Conservation (phyloP, 352 stramenopile species). For the Phytopythium chamaehyphon region DNA sequence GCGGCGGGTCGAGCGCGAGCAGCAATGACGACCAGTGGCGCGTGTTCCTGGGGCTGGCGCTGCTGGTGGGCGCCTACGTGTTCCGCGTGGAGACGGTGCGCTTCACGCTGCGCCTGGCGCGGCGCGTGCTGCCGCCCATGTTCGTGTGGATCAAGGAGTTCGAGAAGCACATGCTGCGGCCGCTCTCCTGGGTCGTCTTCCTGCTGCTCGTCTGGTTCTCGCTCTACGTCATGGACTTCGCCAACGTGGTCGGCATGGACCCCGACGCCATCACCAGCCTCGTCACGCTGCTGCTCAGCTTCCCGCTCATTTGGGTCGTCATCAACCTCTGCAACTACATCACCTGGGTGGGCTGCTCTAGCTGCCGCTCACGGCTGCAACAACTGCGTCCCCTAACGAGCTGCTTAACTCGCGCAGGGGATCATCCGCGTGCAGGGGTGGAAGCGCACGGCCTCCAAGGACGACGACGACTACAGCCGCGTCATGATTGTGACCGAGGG, state of each 20-base stretch:
- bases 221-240: constrained; percentile 62
- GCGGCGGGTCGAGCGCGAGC: constrained; percentile 14
- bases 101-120: constrained; percentile 61
- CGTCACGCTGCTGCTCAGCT: constrained; percentile 56
- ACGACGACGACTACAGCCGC: constrained; percentile 81
- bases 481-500: constrained; percentile 87
- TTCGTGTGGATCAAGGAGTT: constrained; percentile 82
- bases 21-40: constrained; percentile 61
- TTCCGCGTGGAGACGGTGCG: constrained; percentile 76
- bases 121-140: constrained; percentile 50
- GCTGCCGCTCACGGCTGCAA: not conserved
- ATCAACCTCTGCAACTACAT: constrained; percentile 83
- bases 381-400: too few relatives aligned
- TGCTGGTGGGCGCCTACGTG: constrained; percentile 63
- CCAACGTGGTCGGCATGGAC: constrained; percentile 37
- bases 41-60: constrained; percentile 65
- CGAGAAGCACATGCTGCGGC: constrained; percentile 72
- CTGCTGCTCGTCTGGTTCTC: constrained; percentile 68
- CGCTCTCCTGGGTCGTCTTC: constrained; percentile 81
- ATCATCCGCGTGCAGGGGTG: constrained; percentile 83
- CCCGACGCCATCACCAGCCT: constrained; percentile 39
- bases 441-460: constrained; percentile 57
- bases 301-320: constrained; percentile 78
- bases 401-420: constrained; percentile 17
- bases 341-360: constrained; percentile 39